Evolutionary conservation across 148 eudicot species (phyloP), one percentile per base, ranked within the genome.

Genomic region (Cornus suecica): DNA sequence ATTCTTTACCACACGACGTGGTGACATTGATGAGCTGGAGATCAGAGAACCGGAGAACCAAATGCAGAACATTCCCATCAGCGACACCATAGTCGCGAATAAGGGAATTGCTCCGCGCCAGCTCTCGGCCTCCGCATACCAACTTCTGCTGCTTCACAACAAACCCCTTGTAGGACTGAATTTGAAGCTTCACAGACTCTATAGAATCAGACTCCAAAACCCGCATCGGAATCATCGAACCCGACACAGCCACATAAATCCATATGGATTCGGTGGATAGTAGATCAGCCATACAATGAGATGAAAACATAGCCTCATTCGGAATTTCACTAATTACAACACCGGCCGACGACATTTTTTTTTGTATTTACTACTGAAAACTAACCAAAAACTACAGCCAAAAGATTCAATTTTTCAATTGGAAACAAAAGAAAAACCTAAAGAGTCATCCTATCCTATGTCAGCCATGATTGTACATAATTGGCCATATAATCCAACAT

Each of bases 311-410:
- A 27, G 83, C 63, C 58, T 88, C 96, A 25, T 89, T 89, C 51
- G 80, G 76, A 62, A 83, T 77, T 29, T 88, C 88, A 82, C 86
- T 76, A 52, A 94, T 82, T 10, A 90, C 92, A 41, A 94, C 76
- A 30, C 96, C 91, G 26, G 92, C 94, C 1, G 91, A 84, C 76
- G 99, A 87, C 99, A 92, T 92, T 60, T 79, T 80, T n/a, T n/a
- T n/a, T n/a, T n/a, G n/a, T n/a, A n/a, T n/a, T n/a, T 67, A 37
- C 72, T 2, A 37, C 27, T 77, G 68, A 79, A 85, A 60, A 27
- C 16, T 70, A 22, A 58, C 27, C 5, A 81, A 86, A 14, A 24
- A 58, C 37, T 45, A 73, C 65, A 28, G 58, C 8, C 76, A 28
- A 56, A 61, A 52, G 24, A 9, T 31, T 32, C 18, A 18, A 73